These are phyloP conservation scores for Endothia cerciana DNA, from an alignment of 2,329 filamentous ascomycete genomes.

Conservation along the genomic window DNA sequence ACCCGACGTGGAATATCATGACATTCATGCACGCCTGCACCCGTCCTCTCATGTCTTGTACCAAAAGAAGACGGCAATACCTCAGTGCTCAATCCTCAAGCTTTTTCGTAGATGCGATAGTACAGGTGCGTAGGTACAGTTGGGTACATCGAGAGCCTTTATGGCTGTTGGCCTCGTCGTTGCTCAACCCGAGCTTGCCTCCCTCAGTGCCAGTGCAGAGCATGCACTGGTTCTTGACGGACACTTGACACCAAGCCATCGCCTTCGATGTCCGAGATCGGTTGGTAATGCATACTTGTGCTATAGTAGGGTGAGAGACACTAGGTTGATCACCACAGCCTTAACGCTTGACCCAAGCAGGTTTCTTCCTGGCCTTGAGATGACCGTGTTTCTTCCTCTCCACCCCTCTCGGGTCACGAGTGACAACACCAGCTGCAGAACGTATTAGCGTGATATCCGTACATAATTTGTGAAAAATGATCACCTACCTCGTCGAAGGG, in stretches of 20 bases:
- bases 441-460: conserved; percentile 25
- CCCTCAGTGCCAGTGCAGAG: conserved; percentile 7
- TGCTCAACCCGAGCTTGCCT: conserved; percentile 9
- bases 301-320: not conserved
- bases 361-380: conserved; percentile 96
- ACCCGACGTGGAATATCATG: not conserved
- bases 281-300: not conserved
- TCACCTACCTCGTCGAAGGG: conserved; percentile 81
- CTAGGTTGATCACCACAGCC: not conserved
- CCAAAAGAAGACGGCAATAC: not conserved
- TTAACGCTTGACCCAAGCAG: conserved; percentile 91
- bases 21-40: not conserved
- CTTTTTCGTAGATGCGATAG: not conserved
- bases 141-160: not conserved
- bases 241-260: not conserved
- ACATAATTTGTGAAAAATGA: conserved; percentile 13
- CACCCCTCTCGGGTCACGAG: conserved; percentile 86
- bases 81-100: not conserved
- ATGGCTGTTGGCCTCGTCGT: not conserved
- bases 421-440: conserved; percentile 81
- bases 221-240: conserved; percentile 1
- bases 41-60: not conserved
- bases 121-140: not conserved
- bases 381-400: conserved; percentile 98
- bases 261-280: not conserved